Evolutionary conservation across 2,329 filamentous ascomycete genomes (phyloP).

Genomic region (Aschersonia sp.): DNA sequence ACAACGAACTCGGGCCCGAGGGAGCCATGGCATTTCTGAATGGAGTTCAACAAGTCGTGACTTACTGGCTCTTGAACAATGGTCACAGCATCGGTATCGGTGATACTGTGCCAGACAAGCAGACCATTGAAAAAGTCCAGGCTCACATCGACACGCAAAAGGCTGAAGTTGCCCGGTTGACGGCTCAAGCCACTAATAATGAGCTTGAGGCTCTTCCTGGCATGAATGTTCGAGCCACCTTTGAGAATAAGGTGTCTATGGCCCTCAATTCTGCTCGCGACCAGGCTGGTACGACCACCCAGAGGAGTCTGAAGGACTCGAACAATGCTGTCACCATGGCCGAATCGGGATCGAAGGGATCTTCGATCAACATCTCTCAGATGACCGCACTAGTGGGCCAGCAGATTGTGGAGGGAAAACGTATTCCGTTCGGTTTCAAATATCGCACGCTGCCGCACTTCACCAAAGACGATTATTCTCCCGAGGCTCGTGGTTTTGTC

Average conservation of each 20-base stretch:
- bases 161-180: conserved; percentile 61
- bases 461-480: conserved; percentile 97
- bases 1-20: conserved; percentile 80
- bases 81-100: conserved; percentile 97
- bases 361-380: conserved; percentile 97
- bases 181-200: conserved; percentile 67
- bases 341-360: conserved; percentile 92
- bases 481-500: conserved; percentile 91
- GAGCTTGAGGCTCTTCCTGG: conserved; percentile 83
- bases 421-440: conserved; percentile 98
- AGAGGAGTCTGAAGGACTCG: conserved; percentile 82
- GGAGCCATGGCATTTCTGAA: conserved; percentile 93
- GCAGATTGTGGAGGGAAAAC: conserved; percentile 95
- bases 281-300: conserved; percentile 82
- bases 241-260: conserved; percentile 93
- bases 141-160: conserved; percentile 71
- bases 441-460: conserved; percentile 95
- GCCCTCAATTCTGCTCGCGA: conserved; percentile 93
- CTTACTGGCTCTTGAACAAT: conserved; percentile 93
- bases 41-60: conserved; percentile 83
- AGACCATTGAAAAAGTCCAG: conserved; percentile 74
- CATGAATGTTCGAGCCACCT: conserved; percentile 97
- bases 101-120: conserved; percentile 84
- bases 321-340: conserved; percentile 98
- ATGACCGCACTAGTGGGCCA: conserved; percentile 98